Evolutionary conservation across 2,329 filamentous ascomycete genomes (phyloP).

Genomic region (Tolypocladium endophyticum): DNA sequence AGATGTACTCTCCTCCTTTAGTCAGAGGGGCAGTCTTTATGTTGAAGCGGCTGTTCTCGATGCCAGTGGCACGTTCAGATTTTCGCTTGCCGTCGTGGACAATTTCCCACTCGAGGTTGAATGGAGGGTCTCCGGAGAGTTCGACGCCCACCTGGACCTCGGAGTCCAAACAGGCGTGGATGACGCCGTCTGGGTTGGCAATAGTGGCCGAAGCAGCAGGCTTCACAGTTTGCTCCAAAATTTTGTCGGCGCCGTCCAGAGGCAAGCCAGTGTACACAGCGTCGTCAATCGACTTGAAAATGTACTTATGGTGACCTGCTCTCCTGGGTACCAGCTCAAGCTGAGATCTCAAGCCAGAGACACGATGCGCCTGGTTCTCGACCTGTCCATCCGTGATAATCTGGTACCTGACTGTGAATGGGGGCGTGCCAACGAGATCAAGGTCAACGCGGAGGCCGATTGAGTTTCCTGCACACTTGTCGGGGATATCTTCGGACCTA

Average conservation of each 20-base stretch:
- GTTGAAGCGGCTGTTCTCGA: slow-evolving; percentile 51
- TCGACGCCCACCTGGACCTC: slow-evolving; percentile 63
- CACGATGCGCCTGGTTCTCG: slow-evolving; percentile 41
- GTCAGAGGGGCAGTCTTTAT: slow-evolving; percentile 67
- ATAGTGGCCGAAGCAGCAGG: slow-evolving; percentile 78
- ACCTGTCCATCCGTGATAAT: slow-evolving; percentile 52
- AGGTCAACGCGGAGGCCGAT: slow-evolving; percentile 83
- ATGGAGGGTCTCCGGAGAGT: slow-evolving; percentile 75
- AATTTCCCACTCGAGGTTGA: slow-evolving; percentile 84
- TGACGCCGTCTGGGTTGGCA: slow-evolving; percentile 38
- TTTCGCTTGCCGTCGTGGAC: slow-evolving; percentile 80
- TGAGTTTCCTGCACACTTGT: slow-evolving; percentile 90
- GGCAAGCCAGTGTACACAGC: slow-evolving; percentile 62
- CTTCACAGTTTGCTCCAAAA: slow-evolving; percentile 82
- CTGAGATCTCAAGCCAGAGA: slow-evolving; percentile 70
- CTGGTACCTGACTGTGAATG: slow-evolving; percentile 75
- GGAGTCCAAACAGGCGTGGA: slow-evolving; percentile 74
- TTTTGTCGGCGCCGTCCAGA: slow-evolving; percentile 49
- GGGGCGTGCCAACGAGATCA: slow-evolving; percentile 84
- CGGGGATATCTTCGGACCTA: slow-evolving; percentile 70
- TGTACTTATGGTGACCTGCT: slow-evolving; percentile 79
- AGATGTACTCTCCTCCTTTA: slow-evolving; percentile 80
- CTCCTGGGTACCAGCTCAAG: slow-evolving; percentile 71
- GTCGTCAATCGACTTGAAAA: slow-evolving; percentile 73
- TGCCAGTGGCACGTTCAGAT: slow-evolving; percentile 53